phyloP scores from a whole-genome alignment of 805 yeast genomes.

The Cyberlindnera suaveolens region DNA sequence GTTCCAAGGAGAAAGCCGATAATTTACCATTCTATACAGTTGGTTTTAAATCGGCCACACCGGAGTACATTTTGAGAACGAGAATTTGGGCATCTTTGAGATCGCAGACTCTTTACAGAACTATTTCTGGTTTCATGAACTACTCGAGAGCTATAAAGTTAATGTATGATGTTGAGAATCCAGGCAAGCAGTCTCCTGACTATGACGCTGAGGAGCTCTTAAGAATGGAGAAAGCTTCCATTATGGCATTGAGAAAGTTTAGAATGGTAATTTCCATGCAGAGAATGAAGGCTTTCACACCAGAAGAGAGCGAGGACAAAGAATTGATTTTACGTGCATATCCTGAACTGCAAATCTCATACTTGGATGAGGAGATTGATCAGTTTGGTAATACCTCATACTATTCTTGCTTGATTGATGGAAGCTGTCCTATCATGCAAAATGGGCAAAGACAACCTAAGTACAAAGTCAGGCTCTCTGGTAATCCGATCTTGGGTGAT shows the following conservation, averaged over 20 bases:
- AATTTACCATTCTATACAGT: constrained; percentile 57
- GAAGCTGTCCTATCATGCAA: constrained; percentile 53
- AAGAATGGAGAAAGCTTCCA: constrained; percentile 39
- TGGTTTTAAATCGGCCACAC: constrained; percentile 58
- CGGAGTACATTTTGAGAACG: constrained; percentile 55
- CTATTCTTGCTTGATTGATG: constrained; percentile 67
- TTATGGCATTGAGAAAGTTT: constrained; percentile 57
- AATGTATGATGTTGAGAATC: constrained; percentile 53
- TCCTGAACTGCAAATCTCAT: constrained; percentile 62
- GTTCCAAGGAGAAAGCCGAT: constrained; percentile 25
- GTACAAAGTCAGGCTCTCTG: constrained; percentile 60
- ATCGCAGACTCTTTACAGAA: constrained; percentile 68
- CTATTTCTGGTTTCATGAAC: constrained; percentile 70
- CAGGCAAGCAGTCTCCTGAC: constrained; percentile 18
- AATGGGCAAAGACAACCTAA: constrained; percentile 56
- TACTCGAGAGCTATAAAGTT: constrained; percentile 62
- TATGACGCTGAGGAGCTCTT: constrained; percentile 27
- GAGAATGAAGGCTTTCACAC: constrained; percentile 44
- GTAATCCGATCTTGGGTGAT: constrained; percentile 79
- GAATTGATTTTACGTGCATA: constrained; percentile 57
- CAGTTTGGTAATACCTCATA: constrained; percentile 36
- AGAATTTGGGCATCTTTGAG: constrained; percentile 74
- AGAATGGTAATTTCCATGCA: constrained; percentile 64
- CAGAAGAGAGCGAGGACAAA: constrained; percentile 52
- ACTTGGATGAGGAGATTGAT: constrained; percentile 46